A percentile compares a stretch with the other conserved stretches of the same genome.
Conservation (phyloP, 495 filamentous ascomycete species). For the Friedmanniomyces endolithicus region DNA sequence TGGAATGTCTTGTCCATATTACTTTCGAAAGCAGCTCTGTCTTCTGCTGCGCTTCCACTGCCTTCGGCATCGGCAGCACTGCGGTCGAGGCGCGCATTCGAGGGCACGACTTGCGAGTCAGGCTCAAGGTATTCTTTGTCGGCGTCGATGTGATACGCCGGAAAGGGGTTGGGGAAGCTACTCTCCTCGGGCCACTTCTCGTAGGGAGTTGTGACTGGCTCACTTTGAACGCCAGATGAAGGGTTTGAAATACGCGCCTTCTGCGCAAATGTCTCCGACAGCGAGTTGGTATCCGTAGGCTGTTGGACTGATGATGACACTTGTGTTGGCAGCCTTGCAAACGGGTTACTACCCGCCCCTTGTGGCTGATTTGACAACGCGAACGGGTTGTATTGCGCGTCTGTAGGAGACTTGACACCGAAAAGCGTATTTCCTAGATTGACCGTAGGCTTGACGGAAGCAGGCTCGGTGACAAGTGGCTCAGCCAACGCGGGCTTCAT, state of each 20-base stretch:
- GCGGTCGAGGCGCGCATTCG: slow-evolving; percentile 36
- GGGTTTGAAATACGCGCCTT: slow-evolving; percentile 43
- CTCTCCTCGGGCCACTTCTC: slow-evolving; percentile 65
- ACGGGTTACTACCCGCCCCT: slow-evolving; percentile 41
- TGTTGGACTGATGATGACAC: slow-evolving; percentile 25
- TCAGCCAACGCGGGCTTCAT: slow-evolving; percentile 18
- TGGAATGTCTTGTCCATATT: slow-evolving; percentile 80
- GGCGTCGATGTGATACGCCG: slow-evolving; percentile 71
- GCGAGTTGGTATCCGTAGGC: slow-evolving; percentile 24
- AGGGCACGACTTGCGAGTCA: slow-evolving; percentile 30
- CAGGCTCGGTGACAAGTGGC: background rate
- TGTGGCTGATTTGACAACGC: slow-evolving; percentile 18
- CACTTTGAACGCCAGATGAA: slow-evolving; percentile 24
- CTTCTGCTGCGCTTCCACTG: slow-evolving; percentile 47
- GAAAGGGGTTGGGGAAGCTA: slow-evolving; percentile 56
- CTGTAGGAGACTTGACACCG: slow-evolving; percentile 25
- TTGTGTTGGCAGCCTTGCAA: slow-evolving; percentile 33
- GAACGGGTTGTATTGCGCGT: slow-evolving; percentile 34
- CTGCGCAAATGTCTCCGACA: slow-evolving; percentile 63
- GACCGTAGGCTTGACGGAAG: background rate
- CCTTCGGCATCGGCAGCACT: slow-evolving; percentile 42
- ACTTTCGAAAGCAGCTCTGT: slow-evolving; percentile 74
- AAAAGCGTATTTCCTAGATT: slow-evolving; percentile 37
- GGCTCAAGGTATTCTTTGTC: slow-evolving; percentile 75
- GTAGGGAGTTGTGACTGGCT: slow-evolving; percentile 22